Conservation (phyloP, 176 grass and related monocot genomes). For the Areca catechu region DNA sequence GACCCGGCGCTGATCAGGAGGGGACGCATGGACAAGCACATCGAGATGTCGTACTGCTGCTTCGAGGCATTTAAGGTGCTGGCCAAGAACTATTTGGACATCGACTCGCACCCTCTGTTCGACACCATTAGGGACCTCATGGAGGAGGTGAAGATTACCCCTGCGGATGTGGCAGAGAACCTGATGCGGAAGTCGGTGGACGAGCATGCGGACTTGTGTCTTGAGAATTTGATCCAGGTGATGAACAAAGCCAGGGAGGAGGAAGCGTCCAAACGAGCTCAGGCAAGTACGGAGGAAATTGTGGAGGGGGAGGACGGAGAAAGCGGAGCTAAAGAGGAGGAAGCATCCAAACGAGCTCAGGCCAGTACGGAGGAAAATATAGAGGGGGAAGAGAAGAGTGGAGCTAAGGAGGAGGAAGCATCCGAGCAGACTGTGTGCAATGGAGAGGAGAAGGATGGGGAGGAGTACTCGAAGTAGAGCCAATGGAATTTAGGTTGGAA, state of each 20-base stretch:
- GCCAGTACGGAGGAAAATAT: not conserved
- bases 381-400: not conserved
- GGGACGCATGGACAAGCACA: too few species aligned
- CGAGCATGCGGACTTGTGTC: constrained; percentile 17
- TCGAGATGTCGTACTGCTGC: not conserved
- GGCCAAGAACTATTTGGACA: constrained; percentile 30
- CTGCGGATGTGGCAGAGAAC: constrained; percentile 51
- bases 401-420: constrained; percentile 22
- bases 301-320: too few species aligned
- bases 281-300: too few species aligned
- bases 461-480: too few species aligned
- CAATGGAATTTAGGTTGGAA: too few species aligned
- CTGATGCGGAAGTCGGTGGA: constrained; percentile 34
- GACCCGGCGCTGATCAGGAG: too few species aligned
- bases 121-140: not conserved
- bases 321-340: too few species aligned
- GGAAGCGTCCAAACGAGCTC: too few species aligned
- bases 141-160: constrained; percentile 40
- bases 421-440: too few species aligned
- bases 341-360: too few species aligned
- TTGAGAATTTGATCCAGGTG: constrained; percentile 14
- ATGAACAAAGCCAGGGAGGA: too few species aligned
- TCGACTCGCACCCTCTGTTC: constrained; percentile 16
- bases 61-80: constrained; percentile 30
- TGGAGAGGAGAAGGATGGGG: too few species aligned